A percentile compares a stretch with the other conserved stretches of the same genome.
These are phyloP conservation scores for Epichloe brachyelytri DNA, from an alignment of 2,329 filamentous ascomycete genomes.

Conservation along the genomic window DNA sequence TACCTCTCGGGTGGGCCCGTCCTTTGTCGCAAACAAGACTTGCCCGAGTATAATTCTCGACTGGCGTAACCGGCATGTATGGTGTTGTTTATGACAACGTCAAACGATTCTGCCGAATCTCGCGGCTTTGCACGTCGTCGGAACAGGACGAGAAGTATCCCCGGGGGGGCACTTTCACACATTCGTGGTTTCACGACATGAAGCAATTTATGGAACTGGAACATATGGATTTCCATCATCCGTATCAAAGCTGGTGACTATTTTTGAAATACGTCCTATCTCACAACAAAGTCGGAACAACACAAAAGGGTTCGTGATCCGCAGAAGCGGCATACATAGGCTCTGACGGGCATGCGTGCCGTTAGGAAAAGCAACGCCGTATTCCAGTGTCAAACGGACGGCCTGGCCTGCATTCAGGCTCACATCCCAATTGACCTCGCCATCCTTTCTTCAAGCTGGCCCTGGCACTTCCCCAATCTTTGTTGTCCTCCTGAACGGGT, in stretches of 20 bases:
- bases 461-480: conserved; percentile 36
- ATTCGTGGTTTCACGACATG: no score
- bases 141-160: no score
- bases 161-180: background rate
- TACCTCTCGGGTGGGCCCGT: background rate
- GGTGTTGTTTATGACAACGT: no score
- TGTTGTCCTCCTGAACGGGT: conserved; percentile 10
- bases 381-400: conserved; percentile 43
- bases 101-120: no score
- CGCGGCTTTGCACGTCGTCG: no score
- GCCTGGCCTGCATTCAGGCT: conserved; percentile 38
- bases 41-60: no score
- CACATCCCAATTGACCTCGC: conserved; percentile 44
- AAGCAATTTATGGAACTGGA: no score
- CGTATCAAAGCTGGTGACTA: no score
- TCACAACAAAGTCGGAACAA: background rate
- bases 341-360: conserved; percentile 22
- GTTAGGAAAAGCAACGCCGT: conserved; percentile 40
- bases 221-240: no score
- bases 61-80: no score
- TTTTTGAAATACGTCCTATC: no score
- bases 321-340: background rate
- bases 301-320: background rate
- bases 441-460: conserved; percentile 37
- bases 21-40: no score